Percentiles rank a stretch among this genome's conserved stretches.
Evolutionary conservation across 2,329 filamentous ascomycete genomes (phyloP).

Genomic region (Phoma herbarum): DNA sequence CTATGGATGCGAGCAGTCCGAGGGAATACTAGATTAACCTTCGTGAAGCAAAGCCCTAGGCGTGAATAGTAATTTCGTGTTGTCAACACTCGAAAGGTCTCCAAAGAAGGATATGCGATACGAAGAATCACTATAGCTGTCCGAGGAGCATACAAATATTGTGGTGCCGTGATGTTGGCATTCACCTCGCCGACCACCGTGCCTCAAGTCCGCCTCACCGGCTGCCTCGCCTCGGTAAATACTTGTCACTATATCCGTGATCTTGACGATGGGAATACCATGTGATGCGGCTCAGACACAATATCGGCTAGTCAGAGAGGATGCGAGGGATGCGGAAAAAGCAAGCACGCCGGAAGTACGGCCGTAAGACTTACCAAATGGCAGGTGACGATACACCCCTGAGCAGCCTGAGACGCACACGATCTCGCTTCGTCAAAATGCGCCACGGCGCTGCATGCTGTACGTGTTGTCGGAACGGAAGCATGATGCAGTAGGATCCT

Average conservation of each 20-base stretch:
- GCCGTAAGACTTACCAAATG: constrained; percentile 3
- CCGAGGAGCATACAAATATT: background rate
- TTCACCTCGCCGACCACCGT: constrained; percentile 3
- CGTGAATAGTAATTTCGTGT: background rate
- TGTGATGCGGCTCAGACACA: constrained; percentile 7
- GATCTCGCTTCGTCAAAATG: background rate
- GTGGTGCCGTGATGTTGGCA: background rate
- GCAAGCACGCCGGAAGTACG: constrained; percentile 10
- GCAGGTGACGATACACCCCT: background rate
- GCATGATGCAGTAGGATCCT: constrained; percentile 6
- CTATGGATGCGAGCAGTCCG: no score
- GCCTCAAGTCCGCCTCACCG: constrained; percentile 4
- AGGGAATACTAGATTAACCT: no score
- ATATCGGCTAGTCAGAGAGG: constrained; percentile 1
- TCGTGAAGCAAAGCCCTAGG: no score
- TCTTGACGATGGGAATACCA: background rate
- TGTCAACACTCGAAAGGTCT: background rate
- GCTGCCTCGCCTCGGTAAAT: background rate
- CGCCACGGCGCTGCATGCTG: constrained; percentile 7
- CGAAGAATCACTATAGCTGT: background rate
- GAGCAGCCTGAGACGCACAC: background rate
- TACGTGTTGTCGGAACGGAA: background rate
- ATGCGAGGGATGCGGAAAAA: constrained; percentile 15
- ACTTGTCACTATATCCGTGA: constrained; percentile 6
- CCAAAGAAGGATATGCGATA: background rate